Evolutionary conservation across 1,139 yeast species (phyloP).

Genomic region (Yamadazyma aaseri): DNA sequence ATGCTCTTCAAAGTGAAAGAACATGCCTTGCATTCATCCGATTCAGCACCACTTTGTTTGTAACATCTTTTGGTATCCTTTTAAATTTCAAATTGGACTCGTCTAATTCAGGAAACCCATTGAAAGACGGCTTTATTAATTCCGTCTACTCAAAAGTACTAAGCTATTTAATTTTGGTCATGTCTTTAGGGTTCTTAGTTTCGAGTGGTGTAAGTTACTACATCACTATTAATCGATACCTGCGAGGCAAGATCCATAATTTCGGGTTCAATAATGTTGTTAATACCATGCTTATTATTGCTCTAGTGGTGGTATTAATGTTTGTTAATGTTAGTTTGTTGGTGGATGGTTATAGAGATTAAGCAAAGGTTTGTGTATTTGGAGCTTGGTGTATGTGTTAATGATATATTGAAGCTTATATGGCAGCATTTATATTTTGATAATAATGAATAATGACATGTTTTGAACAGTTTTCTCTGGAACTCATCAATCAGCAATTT

Average conservation of each 20-base stretch:
- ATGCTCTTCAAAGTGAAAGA: conserved; percentile 59
- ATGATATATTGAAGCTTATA: no score
- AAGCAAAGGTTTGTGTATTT: no score
- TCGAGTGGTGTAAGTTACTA: conserved; percentile 47
- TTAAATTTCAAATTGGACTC: conserved; percentile 50
- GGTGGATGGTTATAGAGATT: conserved; percentile 28
- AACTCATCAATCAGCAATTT: no score
- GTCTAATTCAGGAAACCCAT: conserved; percentile 12
- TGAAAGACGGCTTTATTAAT: conserved; percentile 10
- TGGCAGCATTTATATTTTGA: no score
- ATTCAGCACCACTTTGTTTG: conserved; percentile 48
- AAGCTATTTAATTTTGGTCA: conserved; percentile 36
- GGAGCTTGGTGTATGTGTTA: no score
- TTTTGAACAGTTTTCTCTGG: no score
- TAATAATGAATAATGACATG: no score
- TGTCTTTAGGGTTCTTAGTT: conserved; percentile 41
- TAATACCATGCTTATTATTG: conserved; percentile 38
- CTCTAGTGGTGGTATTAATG: conserved; percentile 41
- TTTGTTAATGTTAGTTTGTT: conserved; percentile 44
- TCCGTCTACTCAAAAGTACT: conserved; percentile 31
- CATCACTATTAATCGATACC: conserved; percentile 45
- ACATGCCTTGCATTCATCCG: conserved; percentile 55
- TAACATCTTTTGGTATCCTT: conserved; percentile 52
- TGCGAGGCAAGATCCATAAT: conserved; percentile 41
- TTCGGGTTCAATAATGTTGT: conserved; percentile 36